These are phyloP conservation scores for Penicillium crustosum DNA, from an alignment of 2,329 filamentous ascomycete genomes.

Conservation along the genomic window DNA sequence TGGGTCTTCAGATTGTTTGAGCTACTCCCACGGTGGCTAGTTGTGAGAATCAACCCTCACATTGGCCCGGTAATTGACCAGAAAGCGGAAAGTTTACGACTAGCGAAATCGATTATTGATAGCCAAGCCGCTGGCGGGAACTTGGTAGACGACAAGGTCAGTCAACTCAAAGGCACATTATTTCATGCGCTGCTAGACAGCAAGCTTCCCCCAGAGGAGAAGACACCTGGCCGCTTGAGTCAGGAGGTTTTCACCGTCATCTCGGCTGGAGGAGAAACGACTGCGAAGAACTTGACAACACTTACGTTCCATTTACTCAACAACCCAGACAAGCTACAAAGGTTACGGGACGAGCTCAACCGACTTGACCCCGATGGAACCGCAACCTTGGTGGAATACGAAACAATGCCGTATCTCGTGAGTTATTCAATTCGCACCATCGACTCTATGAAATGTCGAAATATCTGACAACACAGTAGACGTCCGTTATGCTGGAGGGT, in stretches of 20 bases:
- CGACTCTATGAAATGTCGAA: not conserved
- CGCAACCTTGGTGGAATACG: conserved; percentile 26
- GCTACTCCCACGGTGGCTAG: conserved; percentile 19
- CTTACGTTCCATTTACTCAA: conserved; percentile 34
- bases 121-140: not conserved
- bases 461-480: conserved; percentile 16
- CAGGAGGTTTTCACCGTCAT: conserved; percentile 31
- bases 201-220: conserved; percentile 37
- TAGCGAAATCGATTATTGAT: conserved; percentile 14
- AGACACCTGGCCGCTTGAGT: conserved; percentile 24
- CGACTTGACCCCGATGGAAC: conserved; percentile 25
- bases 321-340: conserved; percentile 25
- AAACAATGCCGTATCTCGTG: conserved; percentile 32
- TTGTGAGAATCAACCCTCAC: conserved; percentile 23
- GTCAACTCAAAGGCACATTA: conserved; percentile 9
- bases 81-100: conserved; percentile 11
- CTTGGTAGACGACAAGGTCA: not conserved
- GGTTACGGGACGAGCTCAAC: conserved; percentile 30
- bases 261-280: conserved; percentile 33
- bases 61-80: conserved; percentile 15
- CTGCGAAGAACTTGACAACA: conserved; percentile 27
- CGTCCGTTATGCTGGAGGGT: conserved; percentile 31
- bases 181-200: conserved; percentile 36
- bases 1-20: conserved; percentile 25
- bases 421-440: not conserved